Base-by-base conservation (phyloP, 257 asterid genomes). In the Craterostigma plantagineum region DNA sequence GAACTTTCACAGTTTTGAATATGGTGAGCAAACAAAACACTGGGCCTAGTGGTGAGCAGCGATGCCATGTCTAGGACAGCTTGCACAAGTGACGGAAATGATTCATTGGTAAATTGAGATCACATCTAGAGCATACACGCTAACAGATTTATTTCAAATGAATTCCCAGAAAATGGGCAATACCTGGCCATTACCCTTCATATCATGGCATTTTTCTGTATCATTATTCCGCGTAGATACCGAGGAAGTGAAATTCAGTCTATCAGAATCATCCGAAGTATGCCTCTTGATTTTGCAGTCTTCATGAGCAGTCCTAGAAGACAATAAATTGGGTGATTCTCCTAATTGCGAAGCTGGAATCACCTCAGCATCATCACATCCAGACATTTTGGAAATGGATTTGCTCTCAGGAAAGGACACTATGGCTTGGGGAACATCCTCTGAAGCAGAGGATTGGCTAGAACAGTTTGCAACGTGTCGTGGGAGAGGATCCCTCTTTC, bases 381-480 rank as follows among this genome's bases (percentile, higher is more conserved):
- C 53, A 58, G 50, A 50, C 50, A 51, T 38, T 48, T 50, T 57
- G 54, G 60, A 57, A 44, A 66, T 51, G 16, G 46, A 70, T 50
- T 61, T 51, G 53, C 68, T 66, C 54, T 67, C 73, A 52, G 92
- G 73, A 59, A 72, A 51, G 45, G 83, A 63, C 70, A 63, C 61
- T 58, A 67, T 58, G 40, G 91, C 70, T 11, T 60, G 46, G 48
- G 81, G 72, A 30, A 60, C 57, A 64, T 56, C 68, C 57, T 46
- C 69, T 56, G 75, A 59, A 35, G 61, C 47, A 37, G 35, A 35
- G 56, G 35, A 46, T 52, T 62, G 60, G 54, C 63, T 67, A 42
- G 52, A 18, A 16, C 75, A n/a, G n/a, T n/a, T n/a, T n/a, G 56
- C 68, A 43, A 65, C 56, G 43, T 50, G 63, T 48, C 45, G 70